Base-by-base conservation (phyloP, 345 rosid genomes). In the Acer campestre region DNA sequence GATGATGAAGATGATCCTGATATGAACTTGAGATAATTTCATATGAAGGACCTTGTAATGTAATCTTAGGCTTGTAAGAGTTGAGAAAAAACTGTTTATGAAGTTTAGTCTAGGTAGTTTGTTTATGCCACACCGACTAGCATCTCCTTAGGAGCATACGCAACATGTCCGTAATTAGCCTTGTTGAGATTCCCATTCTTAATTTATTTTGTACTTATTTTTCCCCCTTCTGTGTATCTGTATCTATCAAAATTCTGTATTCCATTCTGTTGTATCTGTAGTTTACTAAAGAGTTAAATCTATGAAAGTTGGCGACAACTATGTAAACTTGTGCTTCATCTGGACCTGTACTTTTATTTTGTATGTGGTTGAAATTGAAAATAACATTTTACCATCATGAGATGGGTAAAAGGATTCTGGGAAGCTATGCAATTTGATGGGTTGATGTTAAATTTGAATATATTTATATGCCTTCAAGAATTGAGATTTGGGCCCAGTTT, bases 1-100 rank as follows among this genome's bases (percentile, higher is more conserved):
- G 82, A 84, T 3, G 85, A 86, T 70, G 87, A 86, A 27, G 89
- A 86, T 82, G 89, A 86, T 53, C 84, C 81, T 46, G 84, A 76
- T 23, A 78, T 79, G 83, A 80, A 71, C 73, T 56, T 71, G 67
- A 80, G 75, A 62, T 86, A 63, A 72, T 3, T 75, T 48, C 59
- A 18, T 6, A 16, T 42, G 6, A 18, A 25, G 9, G 38, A 61
- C 17, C 27, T 44, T 44, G 77, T 23, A 61, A 17, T 74, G 44
- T 62, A 44, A 48, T 7, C 1, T 25, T 11, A 44, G 55, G 12
- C 4, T 71, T 31, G 27, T 72, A 40, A 20, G 23, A 23, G 16
- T 44, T 16, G 27, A 61, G 23, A 74, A 16, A 16, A 51, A 56
- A 31, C 20, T 35, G 62, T 75, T 40, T 18, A 59, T 7, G 25